phyloP scores from a whole-genome alignment of 163 green algal genomes.

The Scenedesmus sp. region DNA sequence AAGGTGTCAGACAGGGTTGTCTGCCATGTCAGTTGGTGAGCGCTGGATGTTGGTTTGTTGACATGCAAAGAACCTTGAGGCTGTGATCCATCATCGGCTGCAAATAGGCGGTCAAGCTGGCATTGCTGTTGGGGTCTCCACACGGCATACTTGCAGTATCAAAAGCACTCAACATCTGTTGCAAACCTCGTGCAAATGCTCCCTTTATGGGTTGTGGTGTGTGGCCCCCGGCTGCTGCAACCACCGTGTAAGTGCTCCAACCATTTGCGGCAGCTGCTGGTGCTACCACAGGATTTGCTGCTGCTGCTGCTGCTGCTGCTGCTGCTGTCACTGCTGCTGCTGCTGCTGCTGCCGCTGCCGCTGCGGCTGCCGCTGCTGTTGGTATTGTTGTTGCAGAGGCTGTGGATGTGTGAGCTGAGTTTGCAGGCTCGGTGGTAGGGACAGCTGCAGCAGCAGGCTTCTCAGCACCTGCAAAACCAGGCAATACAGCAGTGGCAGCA shows the following conservation, averaged over 20 bases:
- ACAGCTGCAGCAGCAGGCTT: background rate
- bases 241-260: slow-evolving; percentile 21
- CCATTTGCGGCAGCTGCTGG: background rate
- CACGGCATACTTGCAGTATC: too few species aligned
- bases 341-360: background rate
- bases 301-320: background rate
- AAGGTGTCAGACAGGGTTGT: too few species aligned
- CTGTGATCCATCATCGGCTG: too few species aligned
- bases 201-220: background rate
- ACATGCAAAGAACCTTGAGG: too few species aligned
- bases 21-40: too few species aligned
- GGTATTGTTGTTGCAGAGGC: too few species aligned
- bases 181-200: background rate
- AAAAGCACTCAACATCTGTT: background rate
- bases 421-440: background rate
- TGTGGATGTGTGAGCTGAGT: background rate
- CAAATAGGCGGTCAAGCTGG: too few species aligned
- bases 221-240: background rate
- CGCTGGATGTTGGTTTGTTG: too few species aligned
- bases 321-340: background rate
- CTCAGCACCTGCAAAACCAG: background rate
- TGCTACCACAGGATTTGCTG: background rate
- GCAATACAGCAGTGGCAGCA: background rate
- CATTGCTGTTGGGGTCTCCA: too few species aligned
- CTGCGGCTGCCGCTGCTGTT: background rate